Percentiles rank a stretch among this genome's conserved stretches.
Conservation (phyloP, 495 filamentous ascomycete genomes). For the Tuber borchii region DNA sequence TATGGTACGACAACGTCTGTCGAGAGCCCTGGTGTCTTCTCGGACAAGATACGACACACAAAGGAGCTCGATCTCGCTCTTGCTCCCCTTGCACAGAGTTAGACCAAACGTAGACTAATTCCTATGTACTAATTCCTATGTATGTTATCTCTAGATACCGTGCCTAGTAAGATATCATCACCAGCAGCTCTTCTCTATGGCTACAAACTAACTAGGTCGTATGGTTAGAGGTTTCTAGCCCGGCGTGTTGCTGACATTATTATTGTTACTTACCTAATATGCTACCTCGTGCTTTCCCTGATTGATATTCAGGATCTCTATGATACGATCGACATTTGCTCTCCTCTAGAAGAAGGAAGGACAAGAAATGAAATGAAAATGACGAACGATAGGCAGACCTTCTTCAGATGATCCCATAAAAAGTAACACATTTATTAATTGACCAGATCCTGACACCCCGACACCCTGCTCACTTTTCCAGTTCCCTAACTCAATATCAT, state of each 20-base stretch:
- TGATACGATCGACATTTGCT: background rate
- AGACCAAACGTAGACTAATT: background rate
- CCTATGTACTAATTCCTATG: background rate
- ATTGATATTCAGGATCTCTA: background rate
- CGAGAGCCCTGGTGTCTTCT: background rate
- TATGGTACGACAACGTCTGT: background rate
- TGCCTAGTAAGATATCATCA: background rate
- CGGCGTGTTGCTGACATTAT: background rate
- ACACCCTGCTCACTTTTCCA: background rate
- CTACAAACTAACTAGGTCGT: background rate
- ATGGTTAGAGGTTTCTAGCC: background rate
- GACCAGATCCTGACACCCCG: background rate
- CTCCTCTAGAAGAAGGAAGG: background rate
- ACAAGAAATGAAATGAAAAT: background rate
- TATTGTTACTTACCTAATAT: background rate
- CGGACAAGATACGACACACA: background rate
- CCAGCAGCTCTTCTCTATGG: background rate
- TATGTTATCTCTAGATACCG: background rate
- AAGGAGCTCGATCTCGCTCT: background rate
- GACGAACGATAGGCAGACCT: background rate
- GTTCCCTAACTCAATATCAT: background rate
- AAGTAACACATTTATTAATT: constrained; percentile 5
- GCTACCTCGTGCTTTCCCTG: background rate
- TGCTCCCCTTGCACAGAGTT: background rate
- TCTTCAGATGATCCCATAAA: background rate